phyloP scores from a whole-genome alignment of 179 eudicot genomes.

The Beta lomatogona region DNA sequence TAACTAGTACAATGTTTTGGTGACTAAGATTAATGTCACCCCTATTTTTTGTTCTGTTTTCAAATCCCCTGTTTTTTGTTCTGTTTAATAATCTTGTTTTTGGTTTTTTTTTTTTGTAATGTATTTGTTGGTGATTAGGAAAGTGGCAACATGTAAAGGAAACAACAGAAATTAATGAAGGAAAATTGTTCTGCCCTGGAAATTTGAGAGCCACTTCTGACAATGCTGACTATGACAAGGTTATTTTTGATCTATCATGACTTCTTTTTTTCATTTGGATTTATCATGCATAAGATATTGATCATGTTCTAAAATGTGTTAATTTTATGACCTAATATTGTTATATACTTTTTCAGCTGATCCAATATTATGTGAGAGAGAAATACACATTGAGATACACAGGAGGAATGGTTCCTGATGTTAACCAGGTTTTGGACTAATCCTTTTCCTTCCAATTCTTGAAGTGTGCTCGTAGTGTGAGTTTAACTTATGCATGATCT shows the following conservation, averaged over 20 bases:
- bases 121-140: constrained; percentile 42
- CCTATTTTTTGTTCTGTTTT: not conserved
- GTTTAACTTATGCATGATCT: not conserved
- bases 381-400: constrained; percentile 98
- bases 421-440: constrained; percentile 71
- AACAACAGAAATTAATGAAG: constrained; percentile 85
- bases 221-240: constrained; percentile 89
- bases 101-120: too few species aligned
- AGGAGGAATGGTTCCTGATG: constrained; percentile 99
- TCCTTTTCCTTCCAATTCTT: not conserved
- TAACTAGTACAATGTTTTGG: not conserved
- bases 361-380: constrained; percentile 82
- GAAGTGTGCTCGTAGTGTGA: not conserved
- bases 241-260: constrained; percentile 19
- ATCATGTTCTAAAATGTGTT: not conserved
- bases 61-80: not conserved
- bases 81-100: not conserved
- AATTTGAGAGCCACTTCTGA: constrained; percentile 94
- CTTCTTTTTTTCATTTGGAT: not conserved
- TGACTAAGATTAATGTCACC: not conserved
- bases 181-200: constrained; percentile 97
- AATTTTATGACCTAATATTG: not conserved
- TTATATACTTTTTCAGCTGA: constrained; percentile 49
- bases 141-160: constrained; percentile 99
- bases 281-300: not conserved